Evolutionary conservation across 352 stramenopile species (phyloP), one percentile per base, ranked within the genome.

Genomic region (Phytophthora meadii): DNA sequence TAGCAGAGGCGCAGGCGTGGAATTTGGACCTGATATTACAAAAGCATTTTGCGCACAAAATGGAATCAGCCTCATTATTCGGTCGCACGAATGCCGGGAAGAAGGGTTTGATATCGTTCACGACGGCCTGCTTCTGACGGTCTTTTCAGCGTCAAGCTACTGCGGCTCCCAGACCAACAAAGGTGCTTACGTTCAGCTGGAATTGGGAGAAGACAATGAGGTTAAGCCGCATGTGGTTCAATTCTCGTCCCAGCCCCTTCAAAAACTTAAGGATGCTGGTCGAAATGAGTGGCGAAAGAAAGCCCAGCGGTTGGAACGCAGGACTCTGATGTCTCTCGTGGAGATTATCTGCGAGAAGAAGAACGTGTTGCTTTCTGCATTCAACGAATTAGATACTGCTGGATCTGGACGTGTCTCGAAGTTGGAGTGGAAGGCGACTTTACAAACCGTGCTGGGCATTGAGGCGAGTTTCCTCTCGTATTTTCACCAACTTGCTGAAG

Each of bases 21-120:
- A 97, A 60, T 98, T 98, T 64, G 94, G 94, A 8, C 87, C 87
- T 3, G 88, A 98, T 53, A 91, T 98, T n/a, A 98, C 93, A 0
- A 83, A 93, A 50, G 71, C 81, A 2, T 98, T 98, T 69, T 96
- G 93, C 22, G 55, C 77, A 11, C 60, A 81, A 9, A 98, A 98
- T 65, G 68, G 83, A 30, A 66, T 98, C 11, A 91, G 76, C 34
- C 72, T 98, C 2, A 85, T 98, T 24, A 97, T 98, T 67, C 90
- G 94, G n/a, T 98, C 90, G 1, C 94, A 98, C 54, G 93, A 98
- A 66, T 98, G 91, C 55, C 86, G 95, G 46, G 79, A 93, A 68
- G 81, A 98, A 74, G 94, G 94, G 0, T 98, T 95, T 55, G 85
- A 96, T 25, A 91, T 93, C 19, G 69, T 74, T n/a, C 89, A 97